Evolutionary conservation across 176 grass and related monocot genomes (phyloP).

Genomic region (Zoysia pacifica): DNA sequence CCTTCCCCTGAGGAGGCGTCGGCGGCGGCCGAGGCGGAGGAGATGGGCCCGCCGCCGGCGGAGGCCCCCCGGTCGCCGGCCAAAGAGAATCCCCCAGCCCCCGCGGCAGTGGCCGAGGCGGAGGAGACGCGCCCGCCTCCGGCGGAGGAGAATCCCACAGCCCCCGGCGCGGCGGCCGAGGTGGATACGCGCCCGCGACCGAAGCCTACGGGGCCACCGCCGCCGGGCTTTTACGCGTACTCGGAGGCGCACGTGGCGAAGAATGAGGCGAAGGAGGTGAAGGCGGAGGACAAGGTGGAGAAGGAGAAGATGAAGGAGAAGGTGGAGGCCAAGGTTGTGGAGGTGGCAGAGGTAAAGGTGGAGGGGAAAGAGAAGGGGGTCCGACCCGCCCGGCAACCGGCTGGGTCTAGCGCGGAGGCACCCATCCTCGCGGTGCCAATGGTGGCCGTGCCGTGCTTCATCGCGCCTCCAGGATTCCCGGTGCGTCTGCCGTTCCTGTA

Average conservation of each 20-base stretch:
- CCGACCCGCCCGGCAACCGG: conserved; percentile 30
- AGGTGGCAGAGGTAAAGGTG: conserved; percentile 19
- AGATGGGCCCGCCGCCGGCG: neutral
- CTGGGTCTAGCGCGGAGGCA: conserved; percentile 13
- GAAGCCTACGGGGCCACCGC: too few species aligned
- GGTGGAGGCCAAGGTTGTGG: neutral
- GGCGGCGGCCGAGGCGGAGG: conserved; percentile 7
- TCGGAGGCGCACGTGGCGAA: neutral
- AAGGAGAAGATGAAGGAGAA: neutral
- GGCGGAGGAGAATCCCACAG: neutral
- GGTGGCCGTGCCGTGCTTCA: conserved; percentile 65
- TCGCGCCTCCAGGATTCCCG: conserved; percentile 59
- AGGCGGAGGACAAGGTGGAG: neutral
- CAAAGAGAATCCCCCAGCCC: neutral
- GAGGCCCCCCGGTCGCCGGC: conserved; percentile 3
- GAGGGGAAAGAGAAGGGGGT: conserved; percentile 37
- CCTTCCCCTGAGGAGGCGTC: neutral
- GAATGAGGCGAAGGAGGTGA: neutral
- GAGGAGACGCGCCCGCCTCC: neutral
- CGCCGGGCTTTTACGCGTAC: neutral
- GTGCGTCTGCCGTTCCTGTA: conserved; percentile 49
- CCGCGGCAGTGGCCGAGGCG: neutral
- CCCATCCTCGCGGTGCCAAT: conserved; percentile 61
- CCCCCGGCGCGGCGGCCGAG: neutral
- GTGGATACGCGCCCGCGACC: too few species aligned